phyloP scores from a whole-genome alignment of 1,284 basidiomycete species.

The Cryptococcus wingfieldii region DNA sequence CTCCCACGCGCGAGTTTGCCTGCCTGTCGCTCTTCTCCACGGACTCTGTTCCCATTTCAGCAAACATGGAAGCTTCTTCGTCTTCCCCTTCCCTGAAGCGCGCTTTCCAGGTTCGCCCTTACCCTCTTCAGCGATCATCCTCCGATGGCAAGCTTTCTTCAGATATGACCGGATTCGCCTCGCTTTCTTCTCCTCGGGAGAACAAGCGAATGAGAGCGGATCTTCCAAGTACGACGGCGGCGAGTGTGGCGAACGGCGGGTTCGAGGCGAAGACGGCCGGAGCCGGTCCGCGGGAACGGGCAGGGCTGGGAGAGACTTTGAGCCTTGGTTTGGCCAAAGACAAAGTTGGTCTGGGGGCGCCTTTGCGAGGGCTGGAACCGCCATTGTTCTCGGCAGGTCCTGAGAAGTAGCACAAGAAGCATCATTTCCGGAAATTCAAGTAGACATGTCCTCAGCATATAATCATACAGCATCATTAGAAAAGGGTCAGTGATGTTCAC shows the following conservation, averaged over 20 bases:
- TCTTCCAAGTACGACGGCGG: neutral
- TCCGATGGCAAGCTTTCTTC: neutral
- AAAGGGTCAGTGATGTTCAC: no score
- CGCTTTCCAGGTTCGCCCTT: neutral
- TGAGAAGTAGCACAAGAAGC: no score
- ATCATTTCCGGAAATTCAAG: no score
- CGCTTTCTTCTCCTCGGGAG: neutral
- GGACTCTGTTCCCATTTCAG: neutral
- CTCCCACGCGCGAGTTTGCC: slow-evolving; percentile 17
- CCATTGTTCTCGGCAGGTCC: no score
- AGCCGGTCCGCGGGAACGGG: neutral
- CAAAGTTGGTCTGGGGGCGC: no score
- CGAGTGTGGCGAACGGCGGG: neutral
- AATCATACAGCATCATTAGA: no score
- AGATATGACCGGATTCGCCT: neutral
- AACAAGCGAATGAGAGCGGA: neutral
- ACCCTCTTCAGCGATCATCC: neutral
- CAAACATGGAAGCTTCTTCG: neutral
- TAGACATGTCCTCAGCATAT: no score
- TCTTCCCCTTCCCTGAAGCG: neutral
- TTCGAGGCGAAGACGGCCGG: neutral
- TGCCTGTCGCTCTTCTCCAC: slow-evolving; percentile 8
- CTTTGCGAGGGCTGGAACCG: no score
- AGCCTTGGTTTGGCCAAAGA: no score
- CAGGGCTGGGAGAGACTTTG: no score